Evolutionary conservation across 306 rosid species (phyloP).

Genomic region (Crotalaria pallida): DNA sequence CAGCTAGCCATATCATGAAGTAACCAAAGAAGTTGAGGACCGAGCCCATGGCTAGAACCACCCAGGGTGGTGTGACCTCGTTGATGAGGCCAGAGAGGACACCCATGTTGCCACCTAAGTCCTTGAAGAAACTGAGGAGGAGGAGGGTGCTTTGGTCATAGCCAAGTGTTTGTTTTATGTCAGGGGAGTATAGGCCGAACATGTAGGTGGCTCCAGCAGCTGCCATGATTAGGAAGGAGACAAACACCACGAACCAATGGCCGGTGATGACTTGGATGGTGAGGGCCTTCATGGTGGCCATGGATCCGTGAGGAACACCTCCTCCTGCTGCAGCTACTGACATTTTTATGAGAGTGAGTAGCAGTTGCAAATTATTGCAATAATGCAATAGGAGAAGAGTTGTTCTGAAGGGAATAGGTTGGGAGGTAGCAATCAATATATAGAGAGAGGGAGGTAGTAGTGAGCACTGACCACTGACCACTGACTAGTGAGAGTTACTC

Average conservation of each 20-base stretch:
- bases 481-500: too few species aligned
- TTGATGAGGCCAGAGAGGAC: conserved; percentile 66
- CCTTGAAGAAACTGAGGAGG: conserved; percentile 81
- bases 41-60: conserved; percentile 42
- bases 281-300: conserved; percentile 25
- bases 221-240: conserved; percentile 68
- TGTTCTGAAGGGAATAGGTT: background rate
- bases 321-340: conserved; percentile 9
- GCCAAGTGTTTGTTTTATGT: conserved; percentile 45
- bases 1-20: conserved; percentile 76
- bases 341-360: background rate
- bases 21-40: conserved; percentile 61
- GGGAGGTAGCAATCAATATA: background rate
- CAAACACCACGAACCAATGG: conserved; percentile 76
- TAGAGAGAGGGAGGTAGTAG: too few species aligned
- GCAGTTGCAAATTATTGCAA: too few species aligned
- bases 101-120: conserved; percentile 72
- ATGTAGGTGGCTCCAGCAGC: conserved; percentile 79
- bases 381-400: background rate
- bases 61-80: conserved; percentile 74
- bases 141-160: conserved; percentile 86
- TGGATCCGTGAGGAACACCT: background rate
- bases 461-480: too few species aligned
- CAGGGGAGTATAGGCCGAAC: conserved; percentile 68
- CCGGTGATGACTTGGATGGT: conserved; percentile 45